Evolutionary conservation across 768 basidiomycete species (phyloP).

Genomic region (Vararia minispora): DNA sequence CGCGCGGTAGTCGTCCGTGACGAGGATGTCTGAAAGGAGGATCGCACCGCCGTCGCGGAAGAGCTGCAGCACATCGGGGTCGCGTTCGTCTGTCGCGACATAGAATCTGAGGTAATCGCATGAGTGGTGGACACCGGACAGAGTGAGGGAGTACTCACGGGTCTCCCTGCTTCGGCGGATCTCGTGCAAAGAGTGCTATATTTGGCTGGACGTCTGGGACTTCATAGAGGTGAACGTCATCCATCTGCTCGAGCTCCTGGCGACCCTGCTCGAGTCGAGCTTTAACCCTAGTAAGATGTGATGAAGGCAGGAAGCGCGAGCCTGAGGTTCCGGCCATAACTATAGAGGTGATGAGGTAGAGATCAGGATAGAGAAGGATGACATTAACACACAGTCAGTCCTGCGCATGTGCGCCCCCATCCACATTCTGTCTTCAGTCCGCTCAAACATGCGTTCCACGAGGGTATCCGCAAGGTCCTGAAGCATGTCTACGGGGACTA

Average conservation of each 20-base stretch:
- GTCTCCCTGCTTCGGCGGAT: slow-evolving; percentile 6
- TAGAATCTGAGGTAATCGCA: slow-evolving; percentile 21
- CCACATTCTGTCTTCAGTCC: slow-evolving; percentile 25
- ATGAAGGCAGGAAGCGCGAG: too few species aligned
- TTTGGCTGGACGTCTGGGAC: slow-evolving; percentile 5
- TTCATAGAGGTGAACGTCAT: slow-evolving; percentile 2
- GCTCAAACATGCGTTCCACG: slow-evolving; percentile 22
- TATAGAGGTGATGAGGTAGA: too few species aligned
- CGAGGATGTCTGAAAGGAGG: slow-evolving; percentile 30
- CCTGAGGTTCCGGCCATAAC: too few species aligned
- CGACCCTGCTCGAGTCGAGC: slow-evolving; percentile 18
- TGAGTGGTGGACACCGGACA: slow-evolving; percentile 11
- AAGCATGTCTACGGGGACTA: slow-evolving; percentile 6
- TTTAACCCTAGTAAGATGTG: slow-evolving; percentile 25
- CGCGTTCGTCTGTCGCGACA: slow-evolving; percentile 33
- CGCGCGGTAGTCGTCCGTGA: slow-evolving; percentile 26
- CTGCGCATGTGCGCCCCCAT: slow-evolving; percentile 34
- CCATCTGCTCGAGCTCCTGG: slow-evolving; percentile 14
- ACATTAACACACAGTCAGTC: slow-evolving; percentile 26
- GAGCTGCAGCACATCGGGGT: slow-evolving; percentile 20
- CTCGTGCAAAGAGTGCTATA: slow-evolving; percentile 1
- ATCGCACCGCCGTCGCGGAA: slow-evolving; percentile 26
- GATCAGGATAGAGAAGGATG: too few species aligned
- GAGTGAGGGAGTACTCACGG: too few species aligned
- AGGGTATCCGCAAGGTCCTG: slow-evolving; percentile 22